phyloP scores from a whole-genome alignment of 768 basidiomycete genomes.

The Boletus bicolor region DNA sequence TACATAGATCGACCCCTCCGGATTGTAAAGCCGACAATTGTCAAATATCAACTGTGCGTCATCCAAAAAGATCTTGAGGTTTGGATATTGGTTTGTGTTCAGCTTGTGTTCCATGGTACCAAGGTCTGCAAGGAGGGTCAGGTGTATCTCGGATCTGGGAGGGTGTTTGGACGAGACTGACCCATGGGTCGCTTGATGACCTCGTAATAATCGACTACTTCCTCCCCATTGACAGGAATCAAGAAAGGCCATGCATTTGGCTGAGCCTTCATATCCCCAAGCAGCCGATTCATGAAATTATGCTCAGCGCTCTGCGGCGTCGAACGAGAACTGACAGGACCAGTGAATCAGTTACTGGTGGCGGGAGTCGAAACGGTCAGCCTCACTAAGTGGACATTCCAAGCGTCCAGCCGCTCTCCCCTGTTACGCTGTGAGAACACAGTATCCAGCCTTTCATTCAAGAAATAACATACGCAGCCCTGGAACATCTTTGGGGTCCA shows the following conservation, averaged over 20 bases:
- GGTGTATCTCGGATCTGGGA: neutral
- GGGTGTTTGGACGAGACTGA: slow-evolving; percentile 35
- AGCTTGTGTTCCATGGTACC: slow-evolving; percentile 86
- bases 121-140: slow-evolving; percentile 54
- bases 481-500: slow-evolving; percentile 80
- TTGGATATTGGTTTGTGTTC: slow-evolving; percentile 78
- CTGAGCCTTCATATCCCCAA: slow-evolving; percentile 76
- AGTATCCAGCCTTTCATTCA: neutral
- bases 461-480: slow-evolving; percentile 63
- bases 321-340: slow-evolving; percentile 33
- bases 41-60: slow-evolving; percentile 86
- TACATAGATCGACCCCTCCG: slow-evolving; percentile 72
- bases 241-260: slow-evolving; percentile 86
- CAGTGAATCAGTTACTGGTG: neutral
- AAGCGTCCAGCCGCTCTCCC: slow-evolving; percentile 90
- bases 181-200: slow-evolving; percentile 93
- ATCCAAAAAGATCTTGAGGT: slow-evolving; percentile 67
- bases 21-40: slow-evolving; percentile 89
- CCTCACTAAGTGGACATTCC: slow-evolving; percentile 73
- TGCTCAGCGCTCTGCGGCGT: slow-evolving; percentile 55
- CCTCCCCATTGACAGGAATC: slow-evolving; percentile 70
- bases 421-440: slow-evolving; percentile 37
- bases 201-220: slow-evolving; percentile 88
- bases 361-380: neutral
- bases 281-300: slow-evolving; percentile 68